phyloP scores from a whole-genome alignment of 768 basidiomycete species.

The Rhizopogon rudus region DNA sequence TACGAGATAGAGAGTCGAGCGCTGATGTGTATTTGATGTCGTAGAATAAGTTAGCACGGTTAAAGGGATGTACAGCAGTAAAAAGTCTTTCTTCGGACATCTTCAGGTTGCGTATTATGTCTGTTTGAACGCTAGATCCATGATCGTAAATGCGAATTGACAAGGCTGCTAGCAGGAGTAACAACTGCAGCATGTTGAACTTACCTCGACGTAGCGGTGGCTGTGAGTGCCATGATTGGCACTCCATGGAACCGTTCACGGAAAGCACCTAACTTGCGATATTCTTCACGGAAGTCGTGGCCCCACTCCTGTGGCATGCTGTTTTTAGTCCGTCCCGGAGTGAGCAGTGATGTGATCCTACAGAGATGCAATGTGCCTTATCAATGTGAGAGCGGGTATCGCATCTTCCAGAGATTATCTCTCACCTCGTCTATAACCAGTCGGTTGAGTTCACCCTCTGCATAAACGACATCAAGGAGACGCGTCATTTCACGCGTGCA shows the following conservation, averaged over 20 bases:
- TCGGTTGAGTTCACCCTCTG: conserved; percentile 57
- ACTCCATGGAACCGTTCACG: conserved; percentile 60
- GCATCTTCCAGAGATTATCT: conserved; percentile 1
- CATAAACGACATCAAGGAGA: conserved; percentile 45
- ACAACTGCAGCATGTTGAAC: conserved; percentile 10
- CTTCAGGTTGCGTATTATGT: conserved; percentile 64
- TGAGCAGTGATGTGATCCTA: conserved; percentile 21
- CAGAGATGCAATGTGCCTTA: conserved; percentile 82
- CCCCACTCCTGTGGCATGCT: conserved; percentile 65
- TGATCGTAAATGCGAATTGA: neutral
- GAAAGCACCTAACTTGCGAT: conserved; percentile 67
- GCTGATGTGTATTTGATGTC: conserved; percentile 66
- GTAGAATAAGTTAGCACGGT: conserved; percentile 75
- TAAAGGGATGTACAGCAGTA: conserved; percentile 74
- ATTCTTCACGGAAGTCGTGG: conserved; percentile 73
- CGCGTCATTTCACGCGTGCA: conserved; percentile 47
- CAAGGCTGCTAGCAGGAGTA: neutral
- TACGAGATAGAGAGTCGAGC: conserved; percentile 47
- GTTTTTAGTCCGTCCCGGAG: neutral
- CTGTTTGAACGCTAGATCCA: conserved; percentile 56
- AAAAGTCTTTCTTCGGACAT: conserved; percentile 54
- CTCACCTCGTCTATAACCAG: conserved; percentile 78
- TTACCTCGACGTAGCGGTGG: conserved; percentile 71
- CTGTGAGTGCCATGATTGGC: conserved; percentile 86
- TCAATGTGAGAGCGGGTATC: neutral